These are phyloP conservation scores for Retiboletus flavoniger DNA, from an alignment of 1,284 basidiomycete genomes.

Conservation along the genomic window DNA sequence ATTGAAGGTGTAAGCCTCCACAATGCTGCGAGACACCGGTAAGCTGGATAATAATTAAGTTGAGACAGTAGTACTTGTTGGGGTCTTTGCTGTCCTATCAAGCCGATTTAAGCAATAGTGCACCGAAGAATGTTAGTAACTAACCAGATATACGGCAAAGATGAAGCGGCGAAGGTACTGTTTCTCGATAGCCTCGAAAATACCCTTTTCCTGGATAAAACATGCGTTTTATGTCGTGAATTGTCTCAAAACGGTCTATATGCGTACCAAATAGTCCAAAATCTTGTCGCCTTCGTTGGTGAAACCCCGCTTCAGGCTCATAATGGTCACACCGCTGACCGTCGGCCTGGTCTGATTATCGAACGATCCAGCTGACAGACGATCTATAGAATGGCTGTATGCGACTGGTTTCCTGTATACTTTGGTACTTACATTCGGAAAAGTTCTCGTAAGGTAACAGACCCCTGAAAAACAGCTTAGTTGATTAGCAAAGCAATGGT, in stretches of 20 bases:
- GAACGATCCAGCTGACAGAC: slow-evolving; percentile 29
- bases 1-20: slow-evolving; percentile 81
- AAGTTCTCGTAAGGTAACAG: slow-evolving; percentile 80
- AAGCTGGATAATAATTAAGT: slow-evolving; percentile 22
- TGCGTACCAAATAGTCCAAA: slow-evolving; percentile 68
- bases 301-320: slow-evolving; percentile 72
- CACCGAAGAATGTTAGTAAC: slow-evolving; percentile 20
- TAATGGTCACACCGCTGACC: slow-evolving; percentile 36
- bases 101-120: not conserved
- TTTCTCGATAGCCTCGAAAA: slow-evolving; percentile 76
- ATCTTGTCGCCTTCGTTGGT: slow-evolving; percentile 78
- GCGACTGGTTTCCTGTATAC: not conserved
- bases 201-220: slow-evolving; percentile 64
- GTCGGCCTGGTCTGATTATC: slow-evolving; percentile 22
- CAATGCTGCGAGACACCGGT: slow-evolving; percentile 50
- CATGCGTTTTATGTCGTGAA: slow-evolving; percentile 7
- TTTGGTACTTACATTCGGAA: slow-evolving; percentile 52
- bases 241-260: slow-evolving; percentile 19
- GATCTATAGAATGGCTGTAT: slow-evolving; percentile 20
- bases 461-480: slow-evolving; percentile 25
- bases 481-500: not conserved
- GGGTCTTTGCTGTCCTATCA: slow-evolving; percentile 72
- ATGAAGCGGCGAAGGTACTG: slow-evolving; percentile 77
- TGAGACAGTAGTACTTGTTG: slow-evolving; percentile 55
- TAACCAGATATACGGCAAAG: slow-evolving; percentile 77